A percentile compares a stretch with the other conserved stretches of the same genome.
Evolutionary conservation across 345 rosid species (phyloP).

Genomic region (Populus simonii): DNA sequence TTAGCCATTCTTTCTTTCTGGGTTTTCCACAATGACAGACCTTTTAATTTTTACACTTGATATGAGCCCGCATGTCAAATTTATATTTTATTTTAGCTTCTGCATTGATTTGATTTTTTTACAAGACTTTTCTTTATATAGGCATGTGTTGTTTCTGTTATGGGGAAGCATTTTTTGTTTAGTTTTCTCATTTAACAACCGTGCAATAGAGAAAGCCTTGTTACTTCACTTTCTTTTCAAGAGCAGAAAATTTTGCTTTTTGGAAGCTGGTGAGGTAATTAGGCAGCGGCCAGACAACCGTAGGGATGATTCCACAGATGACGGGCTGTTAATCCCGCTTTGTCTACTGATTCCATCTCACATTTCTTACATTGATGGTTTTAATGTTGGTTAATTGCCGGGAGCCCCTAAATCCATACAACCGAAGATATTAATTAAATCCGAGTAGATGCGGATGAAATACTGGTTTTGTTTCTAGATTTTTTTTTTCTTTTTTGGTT

Average conservation of each 20-base stretch:
- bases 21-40: conserved; percentile 36
- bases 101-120: background rate
- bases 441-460: background rate
- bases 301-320: conserved; percentile 60
- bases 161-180: conserved; percentile 8
- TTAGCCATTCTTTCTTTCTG: conserved; percentile 9
- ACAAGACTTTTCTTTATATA: background rate
- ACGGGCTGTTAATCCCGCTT: conserved; percentile 31
- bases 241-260: conserved; percentile 5
- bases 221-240: conserved; percentile 3
- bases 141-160: conserved; percentile 29
- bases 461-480: background rate
- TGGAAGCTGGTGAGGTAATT: background rate
- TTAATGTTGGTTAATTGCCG: background rate
- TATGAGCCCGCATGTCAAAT: conserved; percentile 37
- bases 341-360: conserved; percentile 58
- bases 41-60: conserved; percentile 45
- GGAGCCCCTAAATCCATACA: background rate
- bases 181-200: conserved; percentile 29
- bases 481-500: background rate
- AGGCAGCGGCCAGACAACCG: conserved; percentile 73
- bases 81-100: background rate
- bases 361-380: conserved; percentile 14
- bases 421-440: background rate
- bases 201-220: conserved; percentile 42